These are phyloP conservation scores for Cyberlindnera japonica DNA, from an alignment of 805 yeast species.

Conservation along the genomic window DNA sequence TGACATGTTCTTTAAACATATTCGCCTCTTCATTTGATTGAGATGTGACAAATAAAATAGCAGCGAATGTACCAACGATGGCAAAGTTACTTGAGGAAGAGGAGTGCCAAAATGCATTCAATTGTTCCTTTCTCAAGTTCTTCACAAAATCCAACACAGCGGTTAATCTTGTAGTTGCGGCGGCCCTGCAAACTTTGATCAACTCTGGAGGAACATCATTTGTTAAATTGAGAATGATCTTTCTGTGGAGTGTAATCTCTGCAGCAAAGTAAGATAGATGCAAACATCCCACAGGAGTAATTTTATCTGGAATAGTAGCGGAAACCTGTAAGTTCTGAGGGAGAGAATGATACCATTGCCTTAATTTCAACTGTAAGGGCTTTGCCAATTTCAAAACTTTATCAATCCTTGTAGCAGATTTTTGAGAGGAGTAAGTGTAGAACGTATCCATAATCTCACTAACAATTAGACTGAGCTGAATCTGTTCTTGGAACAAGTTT, in stretches of 20 bases:
- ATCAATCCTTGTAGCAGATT: slow-evolving; percentile 53
- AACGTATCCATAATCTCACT: slow-evolving; percentile 70
- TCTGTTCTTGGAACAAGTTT: slow-evolving; percentile 61
- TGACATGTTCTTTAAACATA: slow-evolving; percentile 62
- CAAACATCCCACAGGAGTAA: slow-evolving; percentile 72
- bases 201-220: slow-evolving; percentile 48
- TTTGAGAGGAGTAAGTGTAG: slow-evolving; percentile 66
- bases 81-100: slow-evolving; percentile 76
- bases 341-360: slow-evolving; percentile 74
- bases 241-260: slow-evolving; percentile 81
- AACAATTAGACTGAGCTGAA: slow-evolving; percentile 61
- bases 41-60: slow-evolving; percentile 70
- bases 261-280: slow-evolving; percentile 87
- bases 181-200: slow-evolving; percentile 69
- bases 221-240: slow-evolving; percentile 55
- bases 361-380: slow-evolving; percentile 66
- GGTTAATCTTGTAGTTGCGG: slow-evolving; percentile 75
- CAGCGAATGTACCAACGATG: slow-evolving; percentile 83
- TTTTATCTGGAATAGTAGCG: slow-evolving; percentile 53
- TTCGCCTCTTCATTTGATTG: slow-evolving; percentile 56
- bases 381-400: slow-evolving; percentile 73
- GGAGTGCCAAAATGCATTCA: slow-evolving; percentile 88
- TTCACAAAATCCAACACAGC: slow-evolving; percentile 60
- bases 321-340: slow-evolving; percentile 63
- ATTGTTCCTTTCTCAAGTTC: slow-evolving; percentile 71